phyloP scores from a whole-genome alignment of 73 alveolate species.

The Effrenium voratum region DNA sequence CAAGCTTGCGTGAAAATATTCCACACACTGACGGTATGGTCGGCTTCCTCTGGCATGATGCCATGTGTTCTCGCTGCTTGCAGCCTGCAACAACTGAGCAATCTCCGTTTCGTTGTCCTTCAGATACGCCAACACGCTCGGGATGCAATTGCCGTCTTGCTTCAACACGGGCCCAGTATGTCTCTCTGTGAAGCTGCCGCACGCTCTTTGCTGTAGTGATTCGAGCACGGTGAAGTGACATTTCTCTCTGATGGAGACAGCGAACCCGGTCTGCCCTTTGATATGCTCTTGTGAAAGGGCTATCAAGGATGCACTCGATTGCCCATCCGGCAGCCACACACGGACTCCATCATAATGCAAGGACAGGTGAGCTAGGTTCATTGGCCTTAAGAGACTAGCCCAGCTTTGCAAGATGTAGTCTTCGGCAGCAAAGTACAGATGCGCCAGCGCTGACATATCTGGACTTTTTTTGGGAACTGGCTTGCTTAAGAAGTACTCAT shows the following conservation, averaged over 20 bases:
- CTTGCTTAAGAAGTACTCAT: too few species aligned
- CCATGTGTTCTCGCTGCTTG: too few species aligned
- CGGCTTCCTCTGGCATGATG: too few species aligned
- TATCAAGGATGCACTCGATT: background rate
- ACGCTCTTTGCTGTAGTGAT: background rate
- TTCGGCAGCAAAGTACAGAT: too few species aligned
- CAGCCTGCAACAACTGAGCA: too few species aligned
- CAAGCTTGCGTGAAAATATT: too few species aligned
- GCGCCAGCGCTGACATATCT: too few species aligned
- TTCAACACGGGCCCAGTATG: background rate
- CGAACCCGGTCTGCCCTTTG: background rate
- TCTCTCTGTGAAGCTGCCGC: background rate
- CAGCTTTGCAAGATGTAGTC: too few species aligned
- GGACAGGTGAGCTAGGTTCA: slow-evolving; percentile 8
- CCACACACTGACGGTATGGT: too few species aligned
- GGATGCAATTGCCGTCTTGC: background rate
- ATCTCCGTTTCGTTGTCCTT: too few species aligned
- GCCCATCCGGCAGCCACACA: background rate
- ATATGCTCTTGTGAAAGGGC: background rate
- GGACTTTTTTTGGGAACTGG: too few species aligned
- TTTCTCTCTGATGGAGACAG: background rate
- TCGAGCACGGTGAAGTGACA: background rate
- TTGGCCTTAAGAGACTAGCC: too few species aligned
- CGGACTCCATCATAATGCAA: slow-evolving; percentile 28
- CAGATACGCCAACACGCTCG: background rate